Conservation (phyloP, 2,329 filamentous ascomycete genomes). For the Diaporthe amygdali region DNA sequence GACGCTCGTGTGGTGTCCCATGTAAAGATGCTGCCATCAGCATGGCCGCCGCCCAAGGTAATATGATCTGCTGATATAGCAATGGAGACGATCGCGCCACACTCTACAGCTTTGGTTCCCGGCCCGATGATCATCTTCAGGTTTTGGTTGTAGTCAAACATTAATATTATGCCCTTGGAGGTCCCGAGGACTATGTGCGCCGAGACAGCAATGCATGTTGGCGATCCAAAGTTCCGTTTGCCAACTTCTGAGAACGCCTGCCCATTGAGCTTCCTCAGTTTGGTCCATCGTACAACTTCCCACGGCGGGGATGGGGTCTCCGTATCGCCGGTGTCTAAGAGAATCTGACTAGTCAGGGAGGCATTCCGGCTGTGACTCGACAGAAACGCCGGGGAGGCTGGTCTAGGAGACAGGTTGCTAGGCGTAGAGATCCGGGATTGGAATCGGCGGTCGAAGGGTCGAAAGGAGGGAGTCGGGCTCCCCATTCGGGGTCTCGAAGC, state of each 20-base stretch:
- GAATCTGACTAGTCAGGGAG: slow-evolving; percentile 75
- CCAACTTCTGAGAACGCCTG: slow-evolving; percentile 93
- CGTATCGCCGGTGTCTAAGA: slow-evolving; percentile 65
- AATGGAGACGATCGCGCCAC: slow-evolving; percentile 83
- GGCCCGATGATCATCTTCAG: slow-evolving; percentile 92
- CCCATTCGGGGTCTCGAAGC: slow-evolving; percentile 68
- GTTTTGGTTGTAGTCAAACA: slow-evolving; percentile 98
- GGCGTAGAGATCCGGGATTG: slow-evolving; percentile 81
- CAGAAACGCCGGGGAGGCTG: slow-evolving; percentile 79
- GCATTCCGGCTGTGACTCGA: slow-evolving; percentile 80
- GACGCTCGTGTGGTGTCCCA: slow-evolving; percentile 90
- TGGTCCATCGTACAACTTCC: slow-evolving; percentile 98
- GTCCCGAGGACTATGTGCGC: slow-evolving; percentile 90
- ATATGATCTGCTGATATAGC: slow-evolving; percentile 94
- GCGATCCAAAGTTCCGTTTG: slow-evolving; percentile 88
- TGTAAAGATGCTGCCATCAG: slow-evolving; percentile 90
- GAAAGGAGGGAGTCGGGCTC: slow-evolving; percentile 81
- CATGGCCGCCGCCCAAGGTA: slow-evolving; percentile 89
- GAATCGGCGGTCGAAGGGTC: slow-evolving; percentile 94
- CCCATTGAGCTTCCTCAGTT: slow-evolving; percentile 83
- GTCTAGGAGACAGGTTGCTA: slow-evolving; percentile 64
- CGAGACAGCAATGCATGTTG: slow-evolving; percentile 88
- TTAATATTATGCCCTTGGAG: slow-evolving; percentile 89
- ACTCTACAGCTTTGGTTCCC: slow-evolving; percentile 93
- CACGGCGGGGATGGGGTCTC: slow-evolving; percentile 83